Evolutionary conservation across 2,329 filamentous ascomycete genomes (phyloP), one percentile per base, ranked within the genome.

Genomic region (Herpotrichia juniperi): DNA sequence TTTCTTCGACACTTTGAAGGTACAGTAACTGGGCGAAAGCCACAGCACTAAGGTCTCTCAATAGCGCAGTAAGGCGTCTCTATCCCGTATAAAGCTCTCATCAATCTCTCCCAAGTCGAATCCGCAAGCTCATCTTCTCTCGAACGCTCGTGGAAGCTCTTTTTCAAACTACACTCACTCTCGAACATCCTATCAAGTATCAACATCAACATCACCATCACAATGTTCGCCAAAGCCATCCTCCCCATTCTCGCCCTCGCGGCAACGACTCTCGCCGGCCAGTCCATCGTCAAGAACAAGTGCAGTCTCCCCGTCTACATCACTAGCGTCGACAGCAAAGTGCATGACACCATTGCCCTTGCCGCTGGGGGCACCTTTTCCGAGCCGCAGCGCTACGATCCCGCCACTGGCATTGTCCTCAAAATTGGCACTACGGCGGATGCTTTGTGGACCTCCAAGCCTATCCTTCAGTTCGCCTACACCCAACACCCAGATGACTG

Each of bases 361-460:
- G 24, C 40, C 4, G 4, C 45, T 5, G 42, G 49, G 7, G 39
- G 39, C 31, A 37, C 11, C 8, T 57, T 39, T 28, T 35, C 34
- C 19, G 51, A 57, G 21, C 30, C 31, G 10, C 40, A 46, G 2
- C 47, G 42, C 40, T 51, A 44, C 42, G 46, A 48, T 17, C 48
- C 48, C 22, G 11, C 2, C 3, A 46, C 48, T 10, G 55, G 55
- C 48, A 50, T 53, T 8, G 51, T 48, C 47, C 55, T 58, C 49
- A 58, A 55, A 26, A 32, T 58, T 43, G 25, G 43, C 16, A 53
- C 45, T 8, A 42, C 11, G 2, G 12, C 24, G n/a, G 25, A 49
- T 17, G 51, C 21, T 25, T 21, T 57, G 14, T 42, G 22, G 16
- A 50, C 22, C 7, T 45, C 6, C 19, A 19, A 5, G 2, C 42